These are phyloP conservation scores for Colletotrichum endophyticum DNA, from an alignment of 2,329 filamentous ascomycete genomes.

Conservation along the genomic window DNA sequence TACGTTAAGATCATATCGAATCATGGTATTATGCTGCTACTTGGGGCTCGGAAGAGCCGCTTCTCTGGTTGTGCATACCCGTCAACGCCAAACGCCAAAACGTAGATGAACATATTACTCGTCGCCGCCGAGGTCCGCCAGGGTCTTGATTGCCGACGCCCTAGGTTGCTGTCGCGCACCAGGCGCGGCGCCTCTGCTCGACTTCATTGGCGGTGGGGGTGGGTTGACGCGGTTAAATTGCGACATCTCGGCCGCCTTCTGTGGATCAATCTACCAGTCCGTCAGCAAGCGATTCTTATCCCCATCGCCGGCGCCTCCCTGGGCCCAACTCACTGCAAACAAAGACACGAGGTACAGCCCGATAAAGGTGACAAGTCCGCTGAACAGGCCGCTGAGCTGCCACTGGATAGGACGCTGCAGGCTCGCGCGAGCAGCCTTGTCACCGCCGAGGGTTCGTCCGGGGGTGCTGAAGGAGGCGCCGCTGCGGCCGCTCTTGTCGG, in stretches of 20 bases:
- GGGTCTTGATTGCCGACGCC: conserved; percentile 51
- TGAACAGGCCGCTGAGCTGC: conserved; percentile 49
- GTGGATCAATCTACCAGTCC: conserved; percentile 59
- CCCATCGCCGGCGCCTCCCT: neutral
- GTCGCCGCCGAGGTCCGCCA: conserved; percentile 54
- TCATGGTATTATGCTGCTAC: neutral
- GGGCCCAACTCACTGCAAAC: conserved; percentile 55
- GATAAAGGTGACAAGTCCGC: conserved; percentile 58
- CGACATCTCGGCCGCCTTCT: conserved; percentile 64
- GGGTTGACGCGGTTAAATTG: conserved; percentile 60
- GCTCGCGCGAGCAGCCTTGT: conserved; percentile 22
- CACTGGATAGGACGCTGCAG: conserved; percentile 26
- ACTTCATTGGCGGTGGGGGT: conserved; percentile 24
- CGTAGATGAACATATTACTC: accelerated
- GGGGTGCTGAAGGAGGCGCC: conserved; percentile 57
- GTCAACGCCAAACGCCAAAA: neutral
- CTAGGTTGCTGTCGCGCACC: conserved; percentile 23
- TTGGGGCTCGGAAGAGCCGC: neutral
- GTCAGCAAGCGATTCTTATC: neutral
- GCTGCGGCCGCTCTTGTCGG: conserved; percentile 40
- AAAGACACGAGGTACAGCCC: conserved; percentile 67
- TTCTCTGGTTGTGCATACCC: neutral
- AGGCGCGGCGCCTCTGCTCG: conserved; percentile 18
- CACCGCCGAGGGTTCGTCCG: conserved; percentile 62
- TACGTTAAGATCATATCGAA: neutral